A percentile compares a stretch with the other conserved stretches of the same genome.
These are phyloP conservation scores for Aspergillus carlsbadensis DNA, from an alignment of 495 filamentous ascomycete species.

Conservation along the genomic window DNA sequence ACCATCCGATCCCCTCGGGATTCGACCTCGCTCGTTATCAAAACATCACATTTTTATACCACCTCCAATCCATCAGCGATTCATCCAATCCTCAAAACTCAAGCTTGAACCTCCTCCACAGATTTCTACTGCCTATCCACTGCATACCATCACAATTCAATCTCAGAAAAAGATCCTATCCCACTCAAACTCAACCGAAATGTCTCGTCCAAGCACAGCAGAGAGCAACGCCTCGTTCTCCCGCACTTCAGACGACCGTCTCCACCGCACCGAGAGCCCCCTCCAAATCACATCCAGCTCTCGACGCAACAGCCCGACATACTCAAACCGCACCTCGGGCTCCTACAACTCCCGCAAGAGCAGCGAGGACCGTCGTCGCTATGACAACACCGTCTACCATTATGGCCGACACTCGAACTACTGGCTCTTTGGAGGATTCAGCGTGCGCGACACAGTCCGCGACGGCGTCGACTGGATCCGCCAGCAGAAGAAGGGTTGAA, in stretches of 20 bases:
- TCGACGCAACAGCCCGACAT: constrained; percentile 7
- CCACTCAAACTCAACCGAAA: constrained; percentile 22
- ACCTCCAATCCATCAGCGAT: constrained; percentile 1
- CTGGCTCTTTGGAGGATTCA: constrained; percentile 51
- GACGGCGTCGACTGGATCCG: constrained; percentile 49
- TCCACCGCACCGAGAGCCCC: constrained; percentile 20
- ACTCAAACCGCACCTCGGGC: constrained; percentile 19
- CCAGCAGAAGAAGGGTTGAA: constrained; percentile 19
- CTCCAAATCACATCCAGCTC: constrained; percentile 23
- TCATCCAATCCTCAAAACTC: neutral
- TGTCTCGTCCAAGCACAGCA: constrained; percentile 1
- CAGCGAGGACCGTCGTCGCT: constrained; percentile 40
- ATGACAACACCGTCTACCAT: constrained; percentile 42
- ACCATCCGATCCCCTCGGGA: neutral
- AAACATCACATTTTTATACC: neutral
- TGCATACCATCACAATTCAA: neutral
- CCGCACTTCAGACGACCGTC: constrained; percentile 11
- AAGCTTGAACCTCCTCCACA: neutral
- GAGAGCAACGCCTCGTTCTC: constrained; percentile 21
- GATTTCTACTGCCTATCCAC: constrained; percentile 16
- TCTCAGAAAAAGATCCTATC: constrained; percentile 5
- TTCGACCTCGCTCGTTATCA: neutral
- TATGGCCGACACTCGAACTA: constrained; percentile 51
- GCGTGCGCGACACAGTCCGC: constrained; percentile 45
- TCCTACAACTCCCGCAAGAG: constrained; percentile 24